Evolutionary conservation across 2,329 filamentous ascomycete species (phyloP), one percentile per base, ranked within the genome.

Genomic region (Mycosphaerella sp.): DNA sequence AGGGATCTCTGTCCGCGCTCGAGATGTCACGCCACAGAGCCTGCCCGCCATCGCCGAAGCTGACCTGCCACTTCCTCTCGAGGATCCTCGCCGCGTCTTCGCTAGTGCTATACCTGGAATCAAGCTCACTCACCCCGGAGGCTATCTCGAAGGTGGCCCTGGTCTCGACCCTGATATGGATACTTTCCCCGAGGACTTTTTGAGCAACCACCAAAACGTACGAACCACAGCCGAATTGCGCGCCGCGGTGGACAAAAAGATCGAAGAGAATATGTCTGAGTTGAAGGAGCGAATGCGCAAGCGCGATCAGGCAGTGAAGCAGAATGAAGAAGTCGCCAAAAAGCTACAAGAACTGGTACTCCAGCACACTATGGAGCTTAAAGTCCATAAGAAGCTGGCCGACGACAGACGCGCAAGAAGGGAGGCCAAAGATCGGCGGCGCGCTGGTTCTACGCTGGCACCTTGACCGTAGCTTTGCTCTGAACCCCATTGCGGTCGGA

Each of bases 131-230:
- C 75, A 77, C 56, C 67, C 67, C 2, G 69, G 71, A 8, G 75
- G 75, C n/a, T 75, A 73, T 43, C 65, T 75, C 29, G 74, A 76
- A 43, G 75, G 75, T n/a, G 75, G 75, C 1, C 73, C 73, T 1
- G 73, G 73, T 1, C 69, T 74, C 0, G 65, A 69, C 9, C 67
- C 71, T 4, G 67, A 70, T 0, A 62, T 69, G 51, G 63, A 67
- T 53, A 67, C 60, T 1, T 76, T 73, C 59, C 69, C 72, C 2
- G 64, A 70, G 41, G 63, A 70, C 43, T 76, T 76, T 51, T 68
- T 76, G 2, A 49, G 58, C 23, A 66, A 70, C 49, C 62, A 73
- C 50, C 42, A 59, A 6, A 61, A 64, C 3, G 66, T 74, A 21
- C 61, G 64, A 31, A 69, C 69, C 50, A 60, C 62, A 9, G 67